A percentile compares a stretch with the other conserved stretches of the same genome.
These are phyloP conservation scores for Pleurotus djamor DNA, from an alignment of 768 basidiomycete species.

Conservation along the genomic window DNA sequence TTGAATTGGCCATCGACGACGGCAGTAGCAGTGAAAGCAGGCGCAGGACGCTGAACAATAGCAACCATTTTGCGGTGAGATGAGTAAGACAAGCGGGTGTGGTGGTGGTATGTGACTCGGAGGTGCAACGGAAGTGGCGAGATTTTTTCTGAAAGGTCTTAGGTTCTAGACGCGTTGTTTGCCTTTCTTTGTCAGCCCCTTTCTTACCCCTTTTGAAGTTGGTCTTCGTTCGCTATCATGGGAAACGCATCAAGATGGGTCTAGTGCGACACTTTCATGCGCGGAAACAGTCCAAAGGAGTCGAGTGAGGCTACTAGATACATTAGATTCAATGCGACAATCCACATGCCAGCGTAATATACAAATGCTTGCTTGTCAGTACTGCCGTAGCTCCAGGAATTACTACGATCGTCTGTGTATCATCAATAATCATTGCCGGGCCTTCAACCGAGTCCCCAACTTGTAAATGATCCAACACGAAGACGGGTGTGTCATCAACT, in stretches of 20 bases:
- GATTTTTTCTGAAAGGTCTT: background rate
- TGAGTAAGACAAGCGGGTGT: background rate
- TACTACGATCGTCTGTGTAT: constrained; percentile 93
- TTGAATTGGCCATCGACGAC: constrained; percentile 79
- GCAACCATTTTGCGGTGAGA: constrained; percentile 40
- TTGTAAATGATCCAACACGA: constrained; percentile 58
- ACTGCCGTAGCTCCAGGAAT: constrained; percentile 70
- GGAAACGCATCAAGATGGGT: no score
- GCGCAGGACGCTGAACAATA: constrained; percentile 82
- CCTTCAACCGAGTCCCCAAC: constrained; percentile 76
- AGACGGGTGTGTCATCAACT: constrained; percentile 79
- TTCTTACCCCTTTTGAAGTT: background rate
- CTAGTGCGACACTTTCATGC: background rate
- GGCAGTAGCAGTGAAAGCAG: constrained; percentile 71
- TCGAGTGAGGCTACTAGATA: no score
- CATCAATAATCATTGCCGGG: constrained; percentile 93
- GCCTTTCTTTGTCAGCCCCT: background rate
- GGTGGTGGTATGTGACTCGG: no score
- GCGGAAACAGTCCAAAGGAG: background rate
- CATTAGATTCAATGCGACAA: background rate
- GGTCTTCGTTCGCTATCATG: background rate
- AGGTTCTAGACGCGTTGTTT: background rate
- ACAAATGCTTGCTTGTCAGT: constrained; percentile 68
- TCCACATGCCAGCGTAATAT: constrained; percentile 39
- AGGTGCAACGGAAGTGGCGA: background rate